These are phyloP conservation scores for Daedalea quercina DNA, from an alignment of 768 basidiomycete genomes.

Conservation along the genomic window DNA sequence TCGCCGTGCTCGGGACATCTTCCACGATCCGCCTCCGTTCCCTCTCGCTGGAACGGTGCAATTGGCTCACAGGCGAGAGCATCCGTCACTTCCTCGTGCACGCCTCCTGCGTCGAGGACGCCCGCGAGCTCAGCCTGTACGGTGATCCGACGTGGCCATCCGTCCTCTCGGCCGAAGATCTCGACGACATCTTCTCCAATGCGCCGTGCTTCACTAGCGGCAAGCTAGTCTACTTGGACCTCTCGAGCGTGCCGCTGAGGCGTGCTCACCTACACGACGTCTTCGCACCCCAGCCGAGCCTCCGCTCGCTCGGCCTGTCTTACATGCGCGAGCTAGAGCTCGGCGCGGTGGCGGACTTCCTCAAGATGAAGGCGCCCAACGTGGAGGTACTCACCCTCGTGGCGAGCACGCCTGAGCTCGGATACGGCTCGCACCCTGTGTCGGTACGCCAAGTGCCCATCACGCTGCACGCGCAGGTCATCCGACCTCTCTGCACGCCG, in stretches of 20 bases:
- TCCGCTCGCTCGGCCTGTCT: conserved; percentile 88
- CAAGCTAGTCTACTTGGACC: conserved; percentile 77
- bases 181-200: conserved; percentile 54
- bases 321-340: conserved; percentile 72
- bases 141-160: conserved; percentile 82
- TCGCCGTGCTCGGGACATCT: conserved; percentile 58
- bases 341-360: conserved; percentile 57
- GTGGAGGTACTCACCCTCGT: conserved; percentile 85
- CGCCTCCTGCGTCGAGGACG: conserved; percentile 52
- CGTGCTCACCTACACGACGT: conserved; percentile 39
- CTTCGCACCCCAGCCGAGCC: conserved; percentile 57
- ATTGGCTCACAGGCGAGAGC: conserved; percentile 72
- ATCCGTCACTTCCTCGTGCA: conserved; percentile 67
- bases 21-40: conserved; percentile 64
- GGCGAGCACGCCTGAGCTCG: conserved; percentile 69
- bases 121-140: conserved; percentile 81
- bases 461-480: conserved; percentile 67
- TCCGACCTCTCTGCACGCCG: conserved; percentile 73
- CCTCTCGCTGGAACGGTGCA: conserved; percentile 82
- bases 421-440: conserved; percentile 36
- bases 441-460: conserved; percentile 65
- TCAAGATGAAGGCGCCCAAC: conserved; percentile 58
- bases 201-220: conserved; percentile 81
- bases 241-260: conserved; percentile 79
- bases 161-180: conserved; percentile 59